Evolutionary conservation across 1,284 basidiomycete genomes (phyloP).

Genomic region (Erythrobasidium hasegawianum): DNA sequence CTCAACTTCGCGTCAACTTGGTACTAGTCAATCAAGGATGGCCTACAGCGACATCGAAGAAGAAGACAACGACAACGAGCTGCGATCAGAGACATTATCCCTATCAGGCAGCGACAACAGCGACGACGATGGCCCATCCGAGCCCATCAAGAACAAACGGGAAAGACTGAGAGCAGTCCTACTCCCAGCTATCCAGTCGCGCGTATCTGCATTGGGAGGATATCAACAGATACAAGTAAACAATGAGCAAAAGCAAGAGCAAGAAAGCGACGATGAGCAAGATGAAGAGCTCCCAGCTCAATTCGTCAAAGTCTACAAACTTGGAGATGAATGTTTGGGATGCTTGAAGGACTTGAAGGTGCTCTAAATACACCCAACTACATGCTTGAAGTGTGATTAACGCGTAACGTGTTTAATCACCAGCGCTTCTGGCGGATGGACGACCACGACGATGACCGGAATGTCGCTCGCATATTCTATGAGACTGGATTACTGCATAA

Average conservation of each 20-base stretch:
- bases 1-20: no score
- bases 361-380: no score
- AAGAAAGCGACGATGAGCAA: constrained; percentile 38
- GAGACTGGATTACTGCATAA: constrained; percentile 73
- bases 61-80: constrained; percentile 20
- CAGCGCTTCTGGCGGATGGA: constrained; percentile 84
- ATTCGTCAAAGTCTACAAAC: constrained; percentile 41
- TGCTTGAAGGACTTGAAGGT: constrained; percentile 84
- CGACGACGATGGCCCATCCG: constrained; percentile 6
- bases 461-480: constrained; percentile 85
- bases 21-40: no score
- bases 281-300: constrained; percentile 38
- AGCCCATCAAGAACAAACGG: constrained; percentile 16
- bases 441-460: constrained; percentile 88
- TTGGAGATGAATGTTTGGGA: constrained; percentile 52
- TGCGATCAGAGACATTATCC: constrained; percentile 7
- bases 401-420: no score
- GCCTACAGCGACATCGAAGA: not conserved
- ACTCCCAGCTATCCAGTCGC: constrained; percentile 30
- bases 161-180: constrained; percentile 21
- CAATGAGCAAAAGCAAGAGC: not conserved
- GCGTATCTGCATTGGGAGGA: constrained; percentile 29
- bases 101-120: constrained; percentile 14
- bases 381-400: no score
- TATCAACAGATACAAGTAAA: constrained; percentile 9